phyloP scores from a whole-genome alignment of 306 rosid genomes.

The Casuarina cunninghamiana region DNA sequence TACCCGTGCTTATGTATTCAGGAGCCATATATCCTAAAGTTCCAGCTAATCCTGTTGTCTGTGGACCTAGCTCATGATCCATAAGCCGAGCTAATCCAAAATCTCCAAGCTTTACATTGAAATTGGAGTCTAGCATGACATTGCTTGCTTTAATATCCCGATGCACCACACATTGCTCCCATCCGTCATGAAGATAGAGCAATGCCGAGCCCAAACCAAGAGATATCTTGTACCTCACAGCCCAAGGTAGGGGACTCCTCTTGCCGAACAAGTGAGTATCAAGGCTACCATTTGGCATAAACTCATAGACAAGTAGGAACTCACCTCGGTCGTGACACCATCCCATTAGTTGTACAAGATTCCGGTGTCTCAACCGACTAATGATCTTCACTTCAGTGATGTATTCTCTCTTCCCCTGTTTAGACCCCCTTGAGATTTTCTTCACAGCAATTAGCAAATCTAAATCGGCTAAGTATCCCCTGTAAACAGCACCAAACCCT shows the following conservation, averaged over 20 bases:
- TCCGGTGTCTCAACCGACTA: constrained; percentile 26
- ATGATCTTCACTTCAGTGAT: constrained; percentile 8
- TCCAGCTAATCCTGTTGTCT: constrained; percentile 23
- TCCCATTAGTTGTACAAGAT: constrained; percentile 33
- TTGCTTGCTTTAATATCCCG: constrained; percentile 6
- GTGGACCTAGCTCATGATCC: constrained; percentile 1
- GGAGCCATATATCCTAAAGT: constrained; percentile 34
- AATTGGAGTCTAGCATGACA: constrained; percentile 21
- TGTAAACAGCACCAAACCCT: constrained; percentile 54
- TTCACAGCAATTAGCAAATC: constrained; percentile 39
- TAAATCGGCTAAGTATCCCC: constrained; percentile 36
- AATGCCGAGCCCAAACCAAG: constrained; percentile 26
- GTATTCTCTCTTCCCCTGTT: constrained; percentile 38
- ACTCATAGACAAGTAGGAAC: constrained; percentile 21
- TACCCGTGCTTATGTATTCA: constrained; percentile 31
- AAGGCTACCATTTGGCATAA: constrained; percentile 40
- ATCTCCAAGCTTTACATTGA: constrained; percentile 2
- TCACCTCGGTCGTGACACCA: constrained; percentile 27
- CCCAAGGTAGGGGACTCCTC: constrained; percentile 22
- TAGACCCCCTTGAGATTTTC: constrained; percentile 35
- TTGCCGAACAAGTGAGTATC: constrained; percentile 24
- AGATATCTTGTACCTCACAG: no score
- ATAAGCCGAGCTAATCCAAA: no score
- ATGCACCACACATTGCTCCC: constrained; percentile 36
- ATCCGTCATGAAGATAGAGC: constrained; percentile 43